Percentiles rank a stretch among this genome's conserved stretches.
Conservation (phyloP, 225 moss, liverwort and hornwort genomes). For the Antitrichia curtipendula region DNA sequence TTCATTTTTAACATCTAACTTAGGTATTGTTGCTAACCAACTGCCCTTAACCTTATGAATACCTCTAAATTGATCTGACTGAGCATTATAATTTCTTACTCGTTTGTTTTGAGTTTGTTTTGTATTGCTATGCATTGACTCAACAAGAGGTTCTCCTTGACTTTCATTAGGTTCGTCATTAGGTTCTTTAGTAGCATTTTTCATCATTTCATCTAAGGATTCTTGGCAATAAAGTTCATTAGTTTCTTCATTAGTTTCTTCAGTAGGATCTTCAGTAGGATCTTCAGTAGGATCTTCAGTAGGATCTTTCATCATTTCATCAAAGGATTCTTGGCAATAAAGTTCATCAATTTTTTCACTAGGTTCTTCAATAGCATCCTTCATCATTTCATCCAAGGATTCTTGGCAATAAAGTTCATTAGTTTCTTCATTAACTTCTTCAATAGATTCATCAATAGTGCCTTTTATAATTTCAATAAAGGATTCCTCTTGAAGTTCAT, state of each 20-base stretch:
- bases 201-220: background rate
- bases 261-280: no score
- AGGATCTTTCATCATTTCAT: background rate
- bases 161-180: background rate
- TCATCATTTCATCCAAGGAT: background rate
- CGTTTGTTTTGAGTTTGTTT: background rate
- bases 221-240: background rate
- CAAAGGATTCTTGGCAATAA: background rate
- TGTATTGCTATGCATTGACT: no score
- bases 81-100: no score
- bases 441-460: background rate
- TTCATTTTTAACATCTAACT: accelerated
- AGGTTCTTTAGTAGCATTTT: background rate
- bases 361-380: background rate
- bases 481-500: background rate
- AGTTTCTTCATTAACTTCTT: background rate
- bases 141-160: no score
- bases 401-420: background rate
- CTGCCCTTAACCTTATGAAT: accelerated
- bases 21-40: background rate
- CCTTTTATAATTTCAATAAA: background rate
- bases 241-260: background rate
- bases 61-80: no score
- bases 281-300: no score
- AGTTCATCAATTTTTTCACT: background rate